Percentiles rank a stretch among this genome's conserved stretches.
Conservation (phyloP, 1,284 basidiomycete species). For the Schizophyllum commune region DNA sequence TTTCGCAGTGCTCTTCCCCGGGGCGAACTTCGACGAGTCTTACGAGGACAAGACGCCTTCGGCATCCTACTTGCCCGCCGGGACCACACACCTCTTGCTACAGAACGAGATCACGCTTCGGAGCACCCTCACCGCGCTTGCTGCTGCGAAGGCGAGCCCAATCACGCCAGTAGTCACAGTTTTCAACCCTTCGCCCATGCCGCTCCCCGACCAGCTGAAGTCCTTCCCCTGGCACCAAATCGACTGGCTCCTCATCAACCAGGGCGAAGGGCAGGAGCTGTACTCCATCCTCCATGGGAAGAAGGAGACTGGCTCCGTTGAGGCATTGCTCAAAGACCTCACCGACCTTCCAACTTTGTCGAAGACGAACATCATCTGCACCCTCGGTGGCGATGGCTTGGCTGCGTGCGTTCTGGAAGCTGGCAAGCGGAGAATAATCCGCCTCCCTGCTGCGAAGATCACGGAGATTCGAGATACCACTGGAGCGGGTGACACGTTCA, state of each 20-base stretch:
- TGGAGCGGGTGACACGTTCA: slow-evolving; percentile 54
- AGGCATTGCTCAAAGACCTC: background rate
- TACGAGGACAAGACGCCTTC: slow-evolving; percentile 20
- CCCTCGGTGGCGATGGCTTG: slow-evolving; percentile 43
- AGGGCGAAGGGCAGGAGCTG: slow-evolving; percentile 38
- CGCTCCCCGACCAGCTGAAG: slow-evolving; percentile 27
- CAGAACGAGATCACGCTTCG: slow-evolving; percentile 49
- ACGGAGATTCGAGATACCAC: slow-evolving; percentile 41
- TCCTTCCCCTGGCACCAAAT: slow-evolving; percentile 42
- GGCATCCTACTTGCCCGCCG: slow-evolving; percentile 19
- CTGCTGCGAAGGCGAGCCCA: slow-evolving; percentile 18
- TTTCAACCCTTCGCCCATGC: slow-evolving; percentile 52
- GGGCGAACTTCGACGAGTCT: slow-evolving; percentile 40
- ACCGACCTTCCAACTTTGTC: slow-evolving; percentile 2
- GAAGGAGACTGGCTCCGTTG: background rate
- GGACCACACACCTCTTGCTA: slow-evolving; percentile 38
- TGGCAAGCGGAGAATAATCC: slow-evolving; percentile 19
- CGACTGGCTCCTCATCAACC: slow-evolving; percentile 48
- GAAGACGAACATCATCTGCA: slow-evolving; percentile 44
- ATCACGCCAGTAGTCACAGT: slow-evolving; percentile 24
- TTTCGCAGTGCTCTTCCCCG: background rate
- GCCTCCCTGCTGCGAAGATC: slow-evolving; percentile 37
- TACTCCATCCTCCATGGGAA: slow-evolving; percentile 18
- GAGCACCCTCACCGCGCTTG: slow-evolving; percentile 32
- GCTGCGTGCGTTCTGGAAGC: slow-evolving; percentile 24